Base-by-base conservation (phyloP, 148 eudicot species). In the Cornus florida region DNA sequence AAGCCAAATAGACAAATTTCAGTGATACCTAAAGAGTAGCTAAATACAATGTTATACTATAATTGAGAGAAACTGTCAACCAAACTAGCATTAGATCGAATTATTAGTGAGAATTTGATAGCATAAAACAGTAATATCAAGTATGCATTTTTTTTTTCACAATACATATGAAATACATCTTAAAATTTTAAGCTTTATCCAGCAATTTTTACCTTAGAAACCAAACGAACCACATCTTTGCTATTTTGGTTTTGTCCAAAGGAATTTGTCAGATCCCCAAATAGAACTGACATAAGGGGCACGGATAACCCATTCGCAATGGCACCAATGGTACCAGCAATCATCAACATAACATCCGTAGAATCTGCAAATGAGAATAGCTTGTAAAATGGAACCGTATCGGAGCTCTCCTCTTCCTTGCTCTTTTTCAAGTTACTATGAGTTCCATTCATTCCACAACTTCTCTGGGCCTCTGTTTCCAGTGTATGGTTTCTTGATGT, bases 281-380 rank as follows among this genome's bases (percentile, higher is more conserved):
- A 76, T 14, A 93, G 80, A 23, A 93, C 31, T 7, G 92, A 83
- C 89, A 88, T 84, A 73, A 93, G 75, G 2, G 97, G 97, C 77
- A 87, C 33, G 62, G 85, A 87, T 7, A 88, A 17, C 0, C 97
- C 97, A 78, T 91, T 89, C 0, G 78, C 94, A 33, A 89, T 78
- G 33, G 91, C 94, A 48, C 88, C 91, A 65, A 88, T 81, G 2
- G 94, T 68, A 73, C 97, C 97, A 43, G 86, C 50, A 48, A 86
- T 67, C 94, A 93, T 91, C 87, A 91, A 65, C 13, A 78, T 48
- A 73, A 74, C 84, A 81, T 93, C 97, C 8, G 72, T 60, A 4
- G 91, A 82, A 84, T 93, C 94, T 3, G 93, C 90, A 72, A 93
- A 93, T 12, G 88, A 31, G 72, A 93, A 93, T 2, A 91, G 87